phyloP scores from a whole-genome alignment of 73 alveolate genomes.

The Uronychia setigera region DNA sequence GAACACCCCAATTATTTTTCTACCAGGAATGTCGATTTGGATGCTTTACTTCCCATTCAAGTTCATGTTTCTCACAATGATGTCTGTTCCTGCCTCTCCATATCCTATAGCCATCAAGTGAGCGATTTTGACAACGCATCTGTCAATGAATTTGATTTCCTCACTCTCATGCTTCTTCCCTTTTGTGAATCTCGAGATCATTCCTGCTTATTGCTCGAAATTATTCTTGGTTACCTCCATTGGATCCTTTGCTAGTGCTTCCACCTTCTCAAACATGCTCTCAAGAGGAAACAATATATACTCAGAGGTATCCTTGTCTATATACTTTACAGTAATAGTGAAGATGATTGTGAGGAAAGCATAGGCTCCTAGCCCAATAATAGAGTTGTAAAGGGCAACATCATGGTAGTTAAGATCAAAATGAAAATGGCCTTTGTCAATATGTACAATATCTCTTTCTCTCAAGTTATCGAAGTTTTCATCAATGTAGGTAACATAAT shows the following conservation, averaged over 20 bases:
- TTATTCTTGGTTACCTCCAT: background rate
- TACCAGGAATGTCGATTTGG: slow-evolving; percentile 91
- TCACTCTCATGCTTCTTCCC: background rate
- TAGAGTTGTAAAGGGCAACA: background rate
- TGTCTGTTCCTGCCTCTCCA: slow-evolving; percentile 95
- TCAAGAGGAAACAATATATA: background rate
- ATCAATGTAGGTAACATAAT: background rate
- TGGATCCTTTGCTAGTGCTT: background rate
- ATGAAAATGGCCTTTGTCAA: background rate
- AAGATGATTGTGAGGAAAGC: background rate
- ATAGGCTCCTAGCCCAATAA: background rate
- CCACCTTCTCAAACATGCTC: slow-evolving; percentile 1
- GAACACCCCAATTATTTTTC: slow-evolving; percentile 74
- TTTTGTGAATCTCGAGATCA: background rate
- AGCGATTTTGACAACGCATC: background rate
- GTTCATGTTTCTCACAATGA: slow-evolving; percentile 80
- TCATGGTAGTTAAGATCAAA: background rate
- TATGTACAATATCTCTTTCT: background rate
- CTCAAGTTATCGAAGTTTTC: background rate
- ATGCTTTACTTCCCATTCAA: slow-evolving; percentile 66
- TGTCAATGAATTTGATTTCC: background rate
- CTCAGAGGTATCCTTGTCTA: background rate
- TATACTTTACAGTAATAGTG: background rate
- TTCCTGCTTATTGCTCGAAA: background rate
- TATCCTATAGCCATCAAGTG: slow-evolving; percentile 76